Conservation (phyloP, 345 rosid genomes). For the Moringa oleifera region DNA sequence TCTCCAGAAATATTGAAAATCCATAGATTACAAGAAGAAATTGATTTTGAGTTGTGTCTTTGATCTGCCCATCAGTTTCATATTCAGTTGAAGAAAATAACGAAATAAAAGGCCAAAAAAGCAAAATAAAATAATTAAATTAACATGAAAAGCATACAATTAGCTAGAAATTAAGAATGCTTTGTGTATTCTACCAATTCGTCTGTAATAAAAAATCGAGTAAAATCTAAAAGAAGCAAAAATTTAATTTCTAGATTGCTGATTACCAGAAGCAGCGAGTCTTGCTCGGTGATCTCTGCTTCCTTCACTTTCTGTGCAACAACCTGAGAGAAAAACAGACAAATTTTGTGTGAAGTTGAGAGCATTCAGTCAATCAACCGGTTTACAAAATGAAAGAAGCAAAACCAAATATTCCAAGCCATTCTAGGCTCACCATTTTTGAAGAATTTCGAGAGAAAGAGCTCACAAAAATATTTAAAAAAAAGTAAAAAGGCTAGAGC, state of each 20-base stretch:
- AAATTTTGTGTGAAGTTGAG: slow-evolving; percentile 1
- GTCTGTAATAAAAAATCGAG: slow-evolving; percentile 4
- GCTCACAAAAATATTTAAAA: too few species aligned
- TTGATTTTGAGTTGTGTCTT: neutral
- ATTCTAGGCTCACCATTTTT: slow-evolving; percentile 45
- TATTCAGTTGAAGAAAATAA: neutral
- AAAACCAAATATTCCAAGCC: slow-evolving; percentile 10
- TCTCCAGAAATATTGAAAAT: too few species aligned
- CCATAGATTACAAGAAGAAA: neutral
- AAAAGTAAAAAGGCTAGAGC: slow-evolving; percentile 2
- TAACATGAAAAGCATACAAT: neutral
- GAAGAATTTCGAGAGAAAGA: slow-evolving; percentile 16
- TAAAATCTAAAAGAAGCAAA: neutral
- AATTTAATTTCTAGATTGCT: slow-evolving; percentile 2
- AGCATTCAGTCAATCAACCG: neutral
- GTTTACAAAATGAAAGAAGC: neutral
- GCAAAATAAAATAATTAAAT: neutral
- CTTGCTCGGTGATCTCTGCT: slow-evolving; percentile 94
- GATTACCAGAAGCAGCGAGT: slow-evolving; percentile 93
- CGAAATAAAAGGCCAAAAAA: too few species aligned
- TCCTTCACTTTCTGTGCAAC: slow-evolving; percentile 79
- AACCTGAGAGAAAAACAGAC: slow-evolving; percentile 40
- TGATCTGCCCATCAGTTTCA: neutral
- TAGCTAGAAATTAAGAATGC: neutral
- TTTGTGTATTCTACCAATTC: neutral